phyloP scores from a whole-genome alignment of 148 eudicot species.

The Polygonum maritimum region DNA sequence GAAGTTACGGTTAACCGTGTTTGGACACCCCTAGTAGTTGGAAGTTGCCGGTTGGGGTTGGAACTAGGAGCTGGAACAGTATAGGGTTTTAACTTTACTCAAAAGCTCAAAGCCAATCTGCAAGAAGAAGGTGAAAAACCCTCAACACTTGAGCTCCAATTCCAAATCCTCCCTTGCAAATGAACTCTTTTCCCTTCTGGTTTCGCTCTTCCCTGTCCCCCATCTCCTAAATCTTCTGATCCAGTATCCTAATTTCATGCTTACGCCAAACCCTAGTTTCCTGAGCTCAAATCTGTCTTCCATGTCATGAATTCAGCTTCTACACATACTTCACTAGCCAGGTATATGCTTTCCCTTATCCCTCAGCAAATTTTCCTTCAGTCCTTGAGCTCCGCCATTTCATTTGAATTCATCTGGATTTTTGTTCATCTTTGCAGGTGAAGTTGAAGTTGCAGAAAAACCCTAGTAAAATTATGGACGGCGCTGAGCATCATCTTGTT shows the following conservation, averaged over 20 bases:
- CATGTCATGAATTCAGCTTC: slow-evolving; percentile 1
- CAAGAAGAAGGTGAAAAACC: slow-evolving; percentile 22
- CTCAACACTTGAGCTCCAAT: neutral
- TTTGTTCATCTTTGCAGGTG: slow-evolving; percentile 1
- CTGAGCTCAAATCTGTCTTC: neutral
- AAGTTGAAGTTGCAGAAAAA: slow-evolving; percentile 19
- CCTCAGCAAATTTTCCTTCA: neutral
- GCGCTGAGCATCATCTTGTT: slow-evolving; percentile 38
- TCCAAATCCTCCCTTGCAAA: neutral
- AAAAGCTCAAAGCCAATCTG: slow-evolving; percentile 14
- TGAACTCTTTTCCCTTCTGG: neutral
- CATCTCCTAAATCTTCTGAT: neutral
- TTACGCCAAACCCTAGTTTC: neutral
- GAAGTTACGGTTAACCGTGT: too few relatives aligned
- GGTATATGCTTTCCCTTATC: neutral
- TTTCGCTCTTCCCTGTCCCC: neutral
- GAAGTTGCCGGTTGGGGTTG: slow-evolving; percentile 4
- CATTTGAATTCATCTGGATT: neutral
- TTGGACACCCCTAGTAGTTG: neutral
- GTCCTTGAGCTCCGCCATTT: neutral
- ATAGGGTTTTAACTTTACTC: slow-evolving; percentile 6
- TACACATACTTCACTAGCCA: neutral
- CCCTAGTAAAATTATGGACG: slow-evolving; percentile 36
- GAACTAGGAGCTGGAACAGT: slow-evolving; percentile 2
- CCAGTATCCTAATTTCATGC: neutral